phyloP scores from a whole-genome alignment of 2,329 filamentous ascomycete species.

The Cladophialophora bantiana region DNA sequence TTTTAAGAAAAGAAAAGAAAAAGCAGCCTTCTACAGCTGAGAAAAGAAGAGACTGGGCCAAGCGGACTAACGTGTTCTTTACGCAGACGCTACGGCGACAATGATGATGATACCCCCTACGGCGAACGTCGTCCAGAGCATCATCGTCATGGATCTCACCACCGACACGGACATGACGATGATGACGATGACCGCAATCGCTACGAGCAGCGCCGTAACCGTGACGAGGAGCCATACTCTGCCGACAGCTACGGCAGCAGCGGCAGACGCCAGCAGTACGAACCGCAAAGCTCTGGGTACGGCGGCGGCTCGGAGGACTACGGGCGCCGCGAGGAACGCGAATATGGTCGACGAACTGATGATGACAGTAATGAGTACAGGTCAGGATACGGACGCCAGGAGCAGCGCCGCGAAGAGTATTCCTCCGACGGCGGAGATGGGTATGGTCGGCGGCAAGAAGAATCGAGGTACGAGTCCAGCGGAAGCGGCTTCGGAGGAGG shows the following conservation, averaged over 20 bases:
- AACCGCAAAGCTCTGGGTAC: constrained; percentile 10
- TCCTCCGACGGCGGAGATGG: constrained; percentile 20
- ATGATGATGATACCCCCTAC: constrained; percentile 26
- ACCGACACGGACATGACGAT: constrained; percentile 34
- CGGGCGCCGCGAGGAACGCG: constrained; percentile 20
- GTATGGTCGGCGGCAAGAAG: constrained; percentile 26
- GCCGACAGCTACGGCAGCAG: constrained; percentile 20
- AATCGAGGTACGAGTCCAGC: constrained; percentile 8
- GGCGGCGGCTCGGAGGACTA: constrained; percentile 12
- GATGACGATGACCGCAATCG: constrained; percentile 22
- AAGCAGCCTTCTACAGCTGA: neutral
- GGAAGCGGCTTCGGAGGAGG: too few relatives aligned
- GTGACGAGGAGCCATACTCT: constrained; percentile 15
- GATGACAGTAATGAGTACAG: constrained; percentile 20
- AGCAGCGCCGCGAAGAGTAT: constrained; percentile 10
- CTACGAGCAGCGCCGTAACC: constrained; percentile 2
- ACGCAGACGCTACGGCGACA: constrained; percentile 32
- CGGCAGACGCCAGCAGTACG: constrained; percentile 16
- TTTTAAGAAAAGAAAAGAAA: neutral
- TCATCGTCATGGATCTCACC: neutral
- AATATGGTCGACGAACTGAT: constrained; percentile 32
- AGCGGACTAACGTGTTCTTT: constrained; percentile 4
- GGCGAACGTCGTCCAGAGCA: constrained; percentile 36
- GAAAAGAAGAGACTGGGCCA: neutral
- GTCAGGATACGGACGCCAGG: constrained; percentile 25